Percentiles rank a stretch among this genome's conserved stretches.
Conservation (phyloP, 2,329 filamentous ascomycete species). For the Fusarium solani-melongenae region DNA sequence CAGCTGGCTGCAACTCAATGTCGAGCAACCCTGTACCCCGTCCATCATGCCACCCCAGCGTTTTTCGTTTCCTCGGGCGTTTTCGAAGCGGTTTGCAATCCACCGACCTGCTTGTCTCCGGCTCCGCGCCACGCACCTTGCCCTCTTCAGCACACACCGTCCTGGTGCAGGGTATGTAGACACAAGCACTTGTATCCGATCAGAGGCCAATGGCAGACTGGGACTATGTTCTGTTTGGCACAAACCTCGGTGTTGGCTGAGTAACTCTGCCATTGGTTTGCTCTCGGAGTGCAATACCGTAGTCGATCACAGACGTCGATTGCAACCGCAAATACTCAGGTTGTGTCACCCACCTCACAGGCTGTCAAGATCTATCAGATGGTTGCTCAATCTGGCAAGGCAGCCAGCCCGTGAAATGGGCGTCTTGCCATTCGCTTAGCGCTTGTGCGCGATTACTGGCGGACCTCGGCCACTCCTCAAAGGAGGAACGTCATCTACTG, state of each 20-base stretch:
- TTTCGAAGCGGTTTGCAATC: slow-evolving; percentile 22
- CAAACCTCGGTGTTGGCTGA: neutral
- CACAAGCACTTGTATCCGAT: neutral
- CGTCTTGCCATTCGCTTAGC: slow-evolving; percentile 17
- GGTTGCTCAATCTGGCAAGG: slow-evolving; percentile 19
- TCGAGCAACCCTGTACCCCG: slow-evolving; percentile 10
- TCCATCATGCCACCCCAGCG: slow-evolving; percentile 18
- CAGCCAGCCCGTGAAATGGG: slow-evolving; percentile 6
- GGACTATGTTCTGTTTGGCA: neutral
- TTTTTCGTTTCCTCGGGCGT: slow-evolving; percentile 16
- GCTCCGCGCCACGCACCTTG: slow-evolving; percentile 2
- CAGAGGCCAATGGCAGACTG: neutral
- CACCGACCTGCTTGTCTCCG: slow-evolving; percentile 13
- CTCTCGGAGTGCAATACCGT: neutral
- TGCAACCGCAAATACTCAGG: neutral
- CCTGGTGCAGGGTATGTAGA: slow-evolving; percentile 8
- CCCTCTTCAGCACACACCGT: slow-evolving; percentile 9
- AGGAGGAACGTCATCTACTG: neutral
- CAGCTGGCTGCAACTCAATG: slow-evolving; percentile 10
- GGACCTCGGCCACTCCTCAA: neutral
- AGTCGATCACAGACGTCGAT: neutral
- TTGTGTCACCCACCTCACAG: neutral
- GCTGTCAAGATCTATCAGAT: slow-evolving; percentile 20
- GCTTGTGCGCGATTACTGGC: slow-evolving; percentile 7
- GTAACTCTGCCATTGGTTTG: neutral